phyloP scores from a whole-genome alignment of 495 filamentous ascomycete species.

The Parathielavia hyrcaniae region DNA sequence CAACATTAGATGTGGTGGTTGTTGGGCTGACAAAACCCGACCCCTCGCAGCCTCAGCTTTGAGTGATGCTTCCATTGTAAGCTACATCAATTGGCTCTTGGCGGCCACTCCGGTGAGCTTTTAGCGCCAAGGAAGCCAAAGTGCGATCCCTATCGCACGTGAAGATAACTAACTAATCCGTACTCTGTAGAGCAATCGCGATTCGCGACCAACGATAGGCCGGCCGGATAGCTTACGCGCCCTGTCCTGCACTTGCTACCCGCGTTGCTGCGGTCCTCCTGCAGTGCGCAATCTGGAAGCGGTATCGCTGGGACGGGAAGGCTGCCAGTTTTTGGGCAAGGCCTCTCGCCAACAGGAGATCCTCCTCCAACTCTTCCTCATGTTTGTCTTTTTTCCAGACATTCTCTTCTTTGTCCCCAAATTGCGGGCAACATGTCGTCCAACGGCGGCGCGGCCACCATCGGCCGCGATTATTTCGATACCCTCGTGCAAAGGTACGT shows the following conservation, averaged over 20 bases:
- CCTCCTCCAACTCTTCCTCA: background rate
- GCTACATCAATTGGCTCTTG: no score
- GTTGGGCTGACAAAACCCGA: no score
- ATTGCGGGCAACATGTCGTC: conserved; percentile 23
- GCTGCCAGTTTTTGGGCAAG: conserved; percentile 9
- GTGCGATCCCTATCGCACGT: background rate
- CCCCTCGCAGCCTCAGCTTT: no score
- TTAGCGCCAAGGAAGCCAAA: conserved; percentile 1
- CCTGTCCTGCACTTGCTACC: conserved; percentile 4
- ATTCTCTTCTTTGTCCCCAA: conserved; percentile 6
- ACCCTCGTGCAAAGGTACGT: conserved; percentile 46
- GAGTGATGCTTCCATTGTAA: no score
- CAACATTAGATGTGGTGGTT: no score
- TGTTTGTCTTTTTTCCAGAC: conserved; percentile 1
- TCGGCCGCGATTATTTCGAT: conserved; percentile 50
- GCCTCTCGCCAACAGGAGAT: conserved; percentile 5
- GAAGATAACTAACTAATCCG: no score
- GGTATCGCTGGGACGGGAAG: conserved; percentile 4
- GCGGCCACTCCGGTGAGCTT: no score
- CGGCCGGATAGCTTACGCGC: conserved; percentile 2
- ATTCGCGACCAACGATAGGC: conserved; percentile 1
- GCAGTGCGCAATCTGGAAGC: background rate
- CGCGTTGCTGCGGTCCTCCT: conserved; percentile 1
- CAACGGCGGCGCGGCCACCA: conserved; percentile 39
- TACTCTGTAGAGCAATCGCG: no score